Evolutionary conservation across 164 flowering plant genomes (phyloP).

Genomic region (Vitis amurensis): DNA sequence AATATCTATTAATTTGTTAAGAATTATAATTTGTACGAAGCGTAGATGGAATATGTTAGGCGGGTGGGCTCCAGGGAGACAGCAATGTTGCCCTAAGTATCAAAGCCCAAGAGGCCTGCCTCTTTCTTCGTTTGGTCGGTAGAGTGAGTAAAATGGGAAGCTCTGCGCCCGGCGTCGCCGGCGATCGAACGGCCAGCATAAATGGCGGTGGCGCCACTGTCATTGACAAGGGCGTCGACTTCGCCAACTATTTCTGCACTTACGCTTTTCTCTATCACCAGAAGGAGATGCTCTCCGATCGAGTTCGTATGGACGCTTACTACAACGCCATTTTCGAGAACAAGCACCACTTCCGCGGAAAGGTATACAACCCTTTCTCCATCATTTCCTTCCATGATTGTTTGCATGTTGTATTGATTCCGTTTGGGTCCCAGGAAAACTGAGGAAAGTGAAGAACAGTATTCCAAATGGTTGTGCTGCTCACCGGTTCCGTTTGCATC

Average conservation of each 20-base stretch:
- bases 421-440: neutral
- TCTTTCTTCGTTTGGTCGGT: neutral
- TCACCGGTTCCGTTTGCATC: too few species aligned
- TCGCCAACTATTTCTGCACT: constrained; percentile 96
- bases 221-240: constrained; percentile 92
- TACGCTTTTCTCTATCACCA: constrained; percentile 93
- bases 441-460: neutral
- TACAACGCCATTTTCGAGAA: constrained; percentile 74
- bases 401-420: neutral
- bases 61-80: too few species aligned
- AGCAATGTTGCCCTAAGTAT: constrained; percentile 7
- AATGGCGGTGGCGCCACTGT: constrained; percentile 15
- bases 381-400: neutral
- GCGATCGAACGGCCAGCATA: constrained; percentile 18
- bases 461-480: too few species aligned
- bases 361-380: constrained; percentile 39
- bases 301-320: constrained; percentile 97
- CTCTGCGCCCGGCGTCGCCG: constrained; percentile 36
- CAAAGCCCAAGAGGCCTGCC: neutral
- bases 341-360: constrained; percentile 74
- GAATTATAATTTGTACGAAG: too few species aligned
- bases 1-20: too few species aligned
- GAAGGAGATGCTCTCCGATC: constrained; percentile 96
- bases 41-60: too few species aligned
- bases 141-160: constrained; percentile 34